phyloP scores from a whole-genome alignment of 2,329 filamentous ascomycete species.

The Daldinia sp. region DNA sequence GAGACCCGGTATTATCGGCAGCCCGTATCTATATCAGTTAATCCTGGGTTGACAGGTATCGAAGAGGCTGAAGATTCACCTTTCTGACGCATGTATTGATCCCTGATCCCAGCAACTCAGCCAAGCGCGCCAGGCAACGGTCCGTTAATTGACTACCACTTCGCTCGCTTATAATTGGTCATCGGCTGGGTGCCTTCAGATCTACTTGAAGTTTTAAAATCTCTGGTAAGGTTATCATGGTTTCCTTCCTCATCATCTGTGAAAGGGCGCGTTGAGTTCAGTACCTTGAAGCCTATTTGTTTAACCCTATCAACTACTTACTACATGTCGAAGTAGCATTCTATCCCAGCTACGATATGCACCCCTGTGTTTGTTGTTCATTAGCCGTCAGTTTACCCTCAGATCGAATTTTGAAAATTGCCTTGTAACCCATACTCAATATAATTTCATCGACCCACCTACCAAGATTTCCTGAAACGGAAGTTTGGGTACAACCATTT shows the following conservation, averaged over 20 bases:
- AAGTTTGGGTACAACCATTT: constrained; percentile 27
- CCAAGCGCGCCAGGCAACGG: constrained; percentile 30
- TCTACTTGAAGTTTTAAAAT: constrained; percentile 18
- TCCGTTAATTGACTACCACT: constrained; percentile 25
- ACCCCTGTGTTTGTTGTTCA: constrained; percentile 22
- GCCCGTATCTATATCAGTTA: constrained; percentile 23
- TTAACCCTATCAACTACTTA: constrained; percentile 19
- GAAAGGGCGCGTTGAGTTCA: neutral
- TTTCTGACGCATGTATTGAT: constrained; percentile 34
- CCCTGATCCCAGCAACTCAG: constrained; percentile 38
- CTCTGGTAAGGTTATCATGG: constrained; percentile 30
- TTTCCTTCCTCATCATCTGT: constrained; percentile 14
- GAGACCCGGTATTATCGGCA: constrained; percentile 29
- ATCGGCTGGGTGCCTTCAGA: constrained; percentile 12
- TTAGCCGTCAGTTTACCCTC: constrained; percentile 36
- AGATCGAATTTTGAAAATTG: constrained; percentile 31
- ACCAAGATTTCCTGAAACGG: constrained; percentile 26
- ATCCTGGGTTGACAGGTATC: constrained; percentile 30
- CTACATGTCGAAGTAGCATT: neutral
- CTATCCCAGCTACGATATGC: constrained; percentile 25
- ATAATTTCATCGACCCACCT: constrained; percentile 27
- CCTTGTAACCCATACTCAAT: constrained; percentile 23
- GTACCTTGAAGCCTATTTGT: constrained; percentile 1
- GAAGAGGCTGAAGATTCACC: constrained; percentile 40
- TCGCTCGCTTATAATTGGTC: constrained; percentile 23